Evolutionary conservation across 257 asterid species (phyloP).

Genomic region (Salvia miltiorrhiza): DNA sequence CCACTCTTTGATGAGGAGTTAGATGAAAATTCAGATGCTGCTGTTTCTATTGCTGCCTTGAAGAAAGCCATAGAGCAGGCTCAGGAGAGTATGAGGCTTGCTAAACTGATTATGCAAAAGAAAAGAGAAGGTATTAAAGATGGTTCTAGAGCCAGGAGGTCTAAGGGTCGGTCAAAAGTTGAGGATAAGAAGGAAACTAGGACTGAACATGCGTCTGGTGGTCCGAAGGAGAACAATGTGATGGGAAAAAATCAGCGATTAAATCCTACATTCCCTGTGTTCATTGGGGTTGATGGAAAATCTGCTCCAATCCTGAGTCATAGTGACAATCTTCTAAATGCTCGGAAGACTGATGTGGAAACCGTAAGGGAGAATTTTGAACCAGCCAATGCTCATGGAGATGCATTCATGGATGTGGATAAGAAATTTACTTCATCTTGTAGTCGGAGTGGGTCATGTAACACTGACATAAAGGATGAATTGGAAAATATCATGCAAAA

Average conservation of each 20-base stretch:
- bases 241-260: constrained; percentile 18
- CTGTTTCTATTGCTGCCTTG: constrained; percentile 71
- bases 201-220: constrained; percentile 29
- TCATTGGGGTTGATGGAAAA: constrained; percentile 26
- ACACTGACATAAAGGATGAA: constrained; percentile 21
- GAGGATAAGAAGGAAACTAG: constrained; percentile 31
- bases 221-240: constrained; percentile 18
- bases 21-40: constrained; percentile 80
- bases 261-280: constrained; percentile 23
- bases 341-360: constrained; percentile 30
- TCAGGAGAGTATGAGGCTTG: constrained; percentile 79
- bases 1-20: constrained; percentile 65
- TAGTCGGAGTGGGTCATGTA: constrained; percentile 24
- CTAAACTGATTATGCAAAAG: constrained; percentile 75
- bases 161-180: constrained; percentile 33
- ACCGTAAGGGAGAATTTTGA: constrained; percentile 30
- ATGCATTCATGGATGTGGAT: constrained; percentile 20
- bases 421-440: constrained; percentile 18
- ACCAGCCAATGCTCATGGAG: constrained; percentile 39
- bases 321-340: constrained; percentile 23
- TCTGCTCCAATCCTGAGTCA: constrained; percentile 26
- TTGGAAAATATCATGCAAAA: constrained; percentile 21
- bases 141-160: constrained; percentile 38
- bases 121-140: constrained; percentile 40
- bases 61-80: constrained; percentile 86